Conservation (phyloP, 208 protist genomes). For the Trypanosomatidae sp. region DNA sequence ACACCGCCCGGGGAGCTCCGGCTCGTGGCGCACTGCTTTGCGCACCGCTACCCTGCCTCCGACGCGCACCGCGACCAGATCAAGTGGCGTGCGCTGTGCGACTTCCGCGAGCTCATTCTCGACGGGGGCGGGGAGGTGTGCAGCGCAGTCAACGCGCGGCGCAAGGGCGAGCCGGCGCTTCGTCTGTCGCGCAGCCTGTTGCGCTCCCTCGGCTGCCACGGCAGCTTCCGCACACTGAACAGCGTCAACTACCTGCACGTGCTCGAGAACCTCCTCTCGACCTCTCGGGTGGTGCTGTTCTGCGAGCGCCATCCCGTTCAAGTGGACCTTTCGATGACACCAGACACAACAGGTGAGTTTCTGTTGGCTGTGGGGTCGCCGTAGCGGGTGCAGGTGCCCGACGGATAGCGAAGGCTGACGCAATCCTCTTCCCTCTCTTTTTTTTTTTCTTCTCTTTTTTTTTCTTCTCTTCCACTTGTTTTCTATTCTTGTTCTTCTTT, state of each 20-base stretch:
- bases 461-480: too few species aligned
- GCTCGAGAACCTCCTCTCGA: too few species aligned
- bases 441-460: not conserved
- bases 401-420: too few species aligned
- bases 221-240: slow-evolving; percentile 54
- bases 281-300: slow-evolving; percentile 56
- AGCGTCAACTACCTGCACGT: slow-evolving; percentile 62
- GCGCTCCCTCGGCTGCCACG: slow-evolving; percentile 11
- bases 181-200: slow-evolving; percentile 10
- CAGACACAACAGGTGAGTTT: slow-evolving; percentile 8
- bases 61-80: slow-evolving; percentile 53
- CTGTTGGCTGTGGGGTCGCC: too few species aligned
- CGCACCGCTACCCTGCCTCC: slow-evolving; percentile 18
- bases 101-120: too few species aligned
- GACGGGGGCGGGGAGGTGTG: too few species aligned
- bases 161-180: slow-evolving; percentile 5
- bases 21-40: slow-evolving; percentile 50
- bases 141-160: too few species aligned
- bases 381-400: not conserved
- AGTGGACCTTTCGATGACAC: too few species aligned
- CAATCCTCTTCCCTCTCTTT: not conserved
- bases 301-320: slow-evolving; percentile 31
- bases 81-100: slow-evolving; percentile 36
- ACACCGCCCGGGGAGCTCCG: slow-evolving; percentile 48
- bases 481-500: too few species aligned